Base-by-base conservation (phyloP, 2,329 filamentous ascomycete species). In the Venturia effusa region DNA sequence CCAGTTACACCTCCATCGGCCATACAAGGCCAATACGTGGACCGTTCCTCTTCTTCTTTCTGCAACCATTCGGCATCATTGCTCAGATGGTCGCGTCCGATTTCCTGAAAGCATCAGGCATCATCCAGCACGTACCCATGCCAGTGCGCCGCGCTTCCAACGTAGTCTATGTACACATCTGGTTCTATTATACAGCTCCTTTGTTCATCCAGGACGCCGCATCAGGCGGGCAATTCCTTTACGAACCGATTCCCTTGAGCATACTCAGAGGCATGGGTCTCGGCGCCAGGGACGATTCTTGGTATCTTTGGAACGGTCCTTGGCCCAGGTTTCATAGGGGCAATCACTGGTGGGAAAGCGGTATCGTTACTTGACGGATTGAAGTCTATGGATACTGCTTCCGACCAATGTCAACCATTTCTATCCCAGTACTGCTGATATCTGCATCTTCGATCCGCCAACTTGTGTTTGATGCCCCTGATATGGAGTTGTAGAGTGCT, bases 221-320 rank as follows among this genome's bases (percentile, higher is more conserved):
- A 0, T 79, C 81, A 13, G 83, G 85, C 0, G 91, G 90, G 0
- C 70, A 96, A 0, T 96, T 89, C 89, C 74, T 95, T 17, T 85
- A 85, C 66, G 91, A 97, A 74, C 90, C 91, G 0, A 75, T 96
- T n/a, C 90, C 92, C 0, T 67, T 93, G 10, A 95, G 90, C 63
- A 71, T 82, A 0, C 71, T 92, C n/a, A 80, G 90, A 32, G 83
- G 81, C 1, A 40, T 92, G 19, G 87, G 88, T 0, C 77, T 87
- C 40, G 88, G 88, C 0, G 76, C 77, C 1, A 74, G 79, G 22
- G 83, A 81, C 0, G 85, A 89, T 69, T 76, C 80, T 0, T 87
- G 84, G 80, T 89, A 84, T 83, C 84, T 88, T 69, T 91, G 87
- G 84, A 79, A 80, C 67, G 72, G 78, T 39, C 73, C 80, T 27